These are phyloP conservation scores for Coriaria nepalensis DNA, from an alignment of 306 rosid genomes.

Conservation along the genomic window DNA sequence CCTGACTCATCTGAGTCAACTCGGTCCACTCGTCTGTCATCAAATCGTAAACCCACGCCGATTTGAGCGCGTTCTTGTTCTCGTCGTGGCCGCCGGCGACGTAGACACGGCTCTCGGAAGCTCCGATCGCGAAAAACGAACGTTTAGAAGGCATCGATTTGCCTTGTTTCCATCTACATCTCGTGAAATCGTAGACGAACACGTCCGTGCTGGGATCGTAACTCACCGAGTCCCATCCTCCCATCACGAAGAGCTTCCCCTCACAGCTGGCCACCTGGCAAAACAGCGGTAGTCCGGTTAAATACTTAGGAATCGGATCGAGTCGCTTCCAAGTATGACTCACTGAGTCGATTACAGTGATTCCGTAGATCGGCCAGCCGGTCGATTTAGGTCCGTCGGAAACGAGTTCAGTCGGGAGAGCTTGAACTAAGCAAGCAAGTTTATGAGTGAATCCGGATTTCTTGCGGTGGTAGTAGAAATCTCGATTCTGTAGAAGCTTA, in stretches of 20 bases:
- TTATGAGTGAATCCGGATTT: slow-evolving; percentile 23
- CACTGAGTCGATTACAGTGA: slow-evolving; percentile 28
- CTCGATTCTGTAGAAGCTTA: slow-evolving; percentile 20
- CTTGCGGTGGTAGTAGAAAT: slow-evolving; percentile 27
- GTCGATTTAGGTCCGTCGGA: slow-evolving; percentile 13
- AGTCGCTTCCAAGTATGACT: slow-evolving; percentile 25
- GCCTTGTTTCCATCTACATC: slow-evolving; percentile 23
- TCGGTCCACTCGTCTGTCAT: slow-evolving; percentile 29
- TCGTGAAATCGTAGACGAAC: slow-evolving; percentile 37
- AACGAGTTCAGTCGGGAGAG: slow-evolving; percentile 10
- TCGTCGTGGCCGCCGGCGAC: slow-evolving; percentile 51
- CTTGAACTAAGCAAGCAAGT: slow-evolving; percentile 32
- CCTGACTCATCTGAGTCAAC: slow-evolving; percentile 30
- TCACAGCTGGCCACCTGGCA: slow-evolving; percentile 35
- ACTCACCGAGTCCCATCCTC: slow-evolving; percentile 45
- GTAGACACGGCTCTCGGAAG: slow-evolving; percentile 18
- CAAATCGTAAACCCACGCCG: slow-evolving; percentile 38
- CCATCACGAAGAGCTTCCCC: slow-evolving; percentile 45
- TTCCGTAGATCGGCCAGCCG: slow-evolving; percentile 15
- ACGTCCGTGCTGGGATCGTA: slow-evolving; percentile 34
- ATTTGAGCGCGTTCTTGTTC: slow-evolving; percentile 34
- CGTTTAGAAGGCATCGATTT: slow-evolving; percentile 32
- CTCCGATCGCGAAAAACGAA: slow-evolving; percentile 39
- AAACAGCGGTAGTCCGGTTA: slow-evolving; percentile 34
- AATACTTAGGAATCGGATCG: slow-evolving; percentile 34